Base-by-base conservation (phyloP, 768 basidiomycete species). In the Collybia mongolica region DNA sequence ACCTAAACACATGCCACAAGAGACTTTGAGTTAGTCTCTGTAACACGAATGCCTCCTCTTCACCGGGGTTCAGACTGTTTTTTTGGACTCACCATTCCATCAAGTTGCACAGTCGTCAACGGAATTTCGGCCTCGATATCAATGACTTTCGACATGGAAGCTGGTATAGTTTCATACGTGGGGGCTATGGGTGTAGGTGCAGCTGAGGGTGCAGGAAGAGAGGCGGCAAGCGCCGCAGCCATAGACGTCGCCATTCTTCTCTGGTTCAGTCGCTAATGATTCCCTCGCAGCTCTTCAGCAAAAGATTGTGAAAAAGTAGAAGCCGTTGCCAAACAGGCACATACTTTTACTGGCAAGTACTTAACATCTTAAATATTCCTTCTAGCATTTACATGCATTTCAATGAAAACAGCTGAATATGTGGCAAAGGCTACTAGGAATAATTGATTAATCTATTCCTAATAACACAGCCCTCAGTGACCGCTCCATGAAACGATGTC, bases 101-200 rank as follows among this genome's bases (percentile, higher is more conserved):
- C 93, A 6, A 98, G 69, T 68, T 93, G 90, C 12, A 97, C 90
- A 51, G 68, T 74, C 39, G 79, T 83, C 47, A 96, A 70, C 9
- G 89, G 81, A 60, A 94, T 91, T 57, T 90, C 86, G 39, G 86
- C 93, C 72, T 97, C 94, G 56, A 93, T 88, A 70, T 98, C 95
- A 65, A 98, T 86, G 46, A 86, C 86, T 65, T 90, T 93, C 39
- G 93, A 82, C 89, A 96, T 92, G 54, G 92, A 90, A 4, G 93
- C 81, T 15, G 95, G 95, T 54, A 97, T 91, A 39, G 86, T 86
- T 69, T 94, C 92, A 71, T 90, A 86, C 22, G 77, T 81, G 15
- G 87, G 84, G 8, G 81, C 79, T 51, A 77, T 77, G 14, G 87
- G 83, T 12, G 76, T 72, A 7, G 83, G 80, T 8, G 82, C 76